Evolutionary conservation across 768 basidiomycete genomes (phyloP), one percentile per base, ranked within the genome.

Genomic region (Leccinum pellstonianum): DNA sequence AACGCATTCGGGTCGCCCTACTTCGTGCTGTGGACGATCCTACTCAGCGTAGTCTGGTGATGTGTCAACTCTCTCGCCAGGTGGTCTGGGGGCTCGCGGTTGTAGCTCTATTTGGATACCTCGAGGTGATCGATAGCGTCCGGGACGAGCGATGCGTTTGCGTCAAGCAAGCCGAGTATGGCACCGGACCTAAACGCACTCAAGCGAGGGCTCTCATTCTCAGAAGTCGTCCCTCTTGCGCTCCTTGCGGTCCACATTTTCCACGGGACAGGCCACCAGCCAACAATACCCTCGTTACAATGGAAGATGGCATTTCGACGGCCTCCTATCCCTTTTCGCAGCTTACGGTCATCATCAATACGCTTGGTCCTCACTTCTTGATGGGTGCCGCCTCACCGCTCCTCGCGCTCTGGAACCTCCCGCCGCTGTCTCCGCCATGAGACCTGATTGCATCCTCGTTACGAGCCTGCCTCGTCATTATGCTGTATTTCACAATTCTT

Each of bases 1-100:
- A 97, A 98, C 70, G 86, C 91, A 0, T 95, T 86, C 67, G 96
- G 94, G 17, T 86, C 94, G 15, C 85, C 92, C 2, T 97, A 94
- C 72, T 77, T 95, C 56, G 76, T 96, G 38, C 91, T 97, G 68
- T 89, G 90, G 83, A 78, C 82, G 7, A 80, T 90, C 23, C 73
- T 80, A 51, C 82, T 96, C 43, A 78, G 79, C 4, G 55, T 88
- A 12, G 77, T 90, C 11, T 73, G 72, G 72, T 25, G 71, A 11
- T 80, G 86, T 21, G 86, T 82, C 93, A 94, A 64, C 82, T 93
- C 3, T 87, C 90, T 0, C 95, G 90, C 0, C 96, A 99, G 71
- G 60, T 98, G 17, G 82, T 87, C 14, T 76, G 96, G 43, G 84
- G 80, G 0, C 77, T 92, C 1, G 79, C 83, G 3, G 73, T 86